These are phyloP conservation scores for Podaxis rugospora DNA, from an alignment of 768 basidiomycete species.

Conservation along the genomic window DNA sequence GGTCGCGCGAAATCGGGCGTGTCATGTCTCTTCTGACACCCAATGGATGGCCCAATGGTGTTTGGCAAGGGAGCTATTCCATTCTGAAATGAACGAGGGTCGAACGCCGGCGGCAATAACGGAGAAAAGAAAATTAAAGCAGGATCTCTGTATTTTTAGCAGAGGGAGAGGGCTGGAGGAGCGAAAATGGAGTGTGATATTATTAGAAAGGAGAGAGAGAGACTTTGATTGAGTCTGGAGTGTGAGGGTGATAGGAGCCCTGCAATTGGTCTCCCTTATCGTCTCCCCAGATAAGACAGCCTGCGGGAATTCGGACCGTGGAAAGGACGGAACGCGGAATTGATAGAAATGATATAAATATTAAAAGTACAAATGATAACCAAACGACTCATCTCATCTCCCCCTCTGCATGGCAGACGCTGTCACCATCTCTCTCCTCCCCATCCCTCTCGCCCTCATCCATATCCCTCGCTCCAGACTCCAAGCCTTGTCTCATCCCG, in stretches of 20 bases:
- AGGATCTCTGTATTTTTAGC: too few relatives aligned
- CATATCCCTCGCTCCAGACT: conserved; percentile 73
- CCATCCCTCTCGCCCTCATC: conserved; percentile 66
- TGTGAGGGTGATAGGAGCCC: not conserved
- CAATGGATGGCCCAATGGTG: too few relatives aligned
- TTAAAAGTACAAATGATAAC: not conserved
- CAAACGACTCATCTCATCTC: not conserved
- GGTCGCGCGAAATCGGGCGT: not conserved
- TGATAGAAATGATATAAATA: not conserved
- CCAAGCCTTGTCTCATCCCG: conserved; percentile 47
- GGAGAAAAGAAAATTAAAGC: too few relatives aligned
- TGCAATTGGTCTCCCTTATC: not conserved
- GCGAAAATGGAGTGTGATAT: not conserved
- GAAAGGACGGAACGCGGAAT: not conserved
- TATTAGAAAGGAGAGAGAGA: not conserved
- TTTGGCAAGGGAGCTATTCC: too few relatives aligned
- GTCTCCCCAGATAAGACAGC: not conserved
- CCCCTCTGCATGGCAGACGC: conserved; percentile 8
- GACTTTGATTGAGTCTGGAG: not conserved
- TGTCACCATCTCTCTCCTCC: conserved; percentile 66
- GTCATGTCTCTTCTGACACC: not conserved
- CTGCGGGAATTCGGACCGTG: not conserved
- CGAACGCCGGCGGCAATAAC: too few relatives aligned
- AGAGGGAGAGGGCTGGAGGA: too few relatives aligned
- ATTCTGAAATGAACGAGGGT: too few relatives aligned